Conservation (phyloP, 768 basidiomycete species). For the Solioccasus polychromus region DNA sequence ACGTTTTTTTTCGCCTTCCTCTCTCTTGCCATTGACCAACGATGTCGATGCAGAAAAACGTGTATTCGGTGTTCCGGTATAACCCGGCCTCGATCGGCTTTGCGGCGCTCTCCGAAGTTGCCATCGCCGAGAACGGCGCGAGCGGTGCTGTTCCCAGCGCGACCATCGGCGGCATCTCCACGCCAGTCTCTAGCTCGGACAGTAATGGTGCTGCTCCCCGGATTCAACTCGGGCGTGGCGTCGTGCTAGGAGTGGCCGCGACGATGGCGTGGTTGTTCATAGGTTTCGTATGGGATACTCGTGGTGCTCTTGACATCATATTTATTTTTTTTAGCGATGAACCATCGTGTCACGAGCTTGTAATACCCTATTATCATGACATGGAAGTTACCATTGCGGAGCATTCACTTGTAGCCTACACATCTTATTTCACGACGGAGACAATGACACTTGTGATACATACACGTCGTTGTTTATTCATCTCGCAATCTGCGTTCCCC, state of each 20-base stretch:
- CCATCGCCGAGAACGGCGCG: slow-evolving; percentile 27
- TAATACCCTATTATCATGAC: too few relatives aligned
- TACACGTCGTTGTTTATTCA: too few relatives aligned
- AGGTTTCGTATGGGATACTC: too few relatives aligned
- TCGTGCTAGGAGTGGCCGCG: not conserved
- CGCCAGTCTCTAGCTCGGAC: slow-evolving; percentile 43
- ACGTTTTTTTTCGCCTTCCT: too few relatives aligned
- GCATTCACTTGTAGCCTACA: too few relatives aligned
- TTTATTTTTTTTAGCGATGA: too few relatives aligned
- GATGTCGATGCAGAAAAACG: slow-evolving; percentile 41
- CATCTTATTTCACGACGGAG: too few relatives aligned
- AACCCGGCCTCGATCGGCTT: slow-evolving; percentile 51
- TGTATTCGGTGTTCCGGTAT: slow-evolving; percentile 54
- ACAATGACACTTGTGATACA: too few relatives aligned
- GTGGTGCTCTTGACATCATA: too few relatives aligned
- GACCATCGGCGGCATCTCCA: slow-evolving; percentile 54
- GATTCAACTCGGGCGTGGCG: not conserved
- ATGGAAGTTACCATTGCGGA: too few relatives aligned
- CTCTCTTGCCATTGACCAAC: not conserved
- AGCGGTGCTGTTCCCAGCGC: slow-evolving; percentile 44
- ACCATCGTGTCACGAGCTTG: too few relatives aligned
- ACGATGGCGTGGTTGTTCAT: not conserved
- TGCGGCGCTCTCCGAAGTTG: slow-evolving; percentile 38
- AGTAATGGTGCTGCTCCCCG: slow-evolving; percentile 4
- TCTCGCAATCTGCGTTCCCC: too few relatives aligned